These are phyloP conservation scores for Termitomyces sp. DNA, from an alignment of 768 basidiomycete species.

Conservation along the genomic window DNA sequence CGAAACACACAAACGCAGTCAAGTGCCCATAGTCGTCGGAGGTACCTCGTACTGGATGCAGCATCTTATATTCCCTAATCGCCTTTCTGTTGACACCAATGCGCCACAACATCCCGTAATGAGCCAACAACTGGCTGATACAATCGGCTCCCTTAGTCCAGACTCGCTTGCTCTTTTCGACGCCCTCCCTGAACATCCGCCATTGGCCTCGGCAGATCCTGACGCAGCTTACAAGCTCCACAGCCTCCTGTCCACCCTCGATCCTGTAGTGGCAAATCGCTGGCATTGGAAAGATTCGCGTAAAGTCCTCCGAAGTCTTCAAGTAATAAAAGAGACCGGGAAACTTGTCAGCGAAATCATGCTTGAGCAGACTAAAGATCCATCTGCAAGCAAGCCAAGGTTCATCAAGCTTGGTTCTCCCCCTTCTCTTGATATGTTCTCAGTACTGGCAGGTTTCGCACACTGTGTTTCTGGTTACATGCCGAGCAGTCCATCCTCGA, in stretches of 20 bases:
- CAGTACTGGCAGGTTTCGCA: conserved; percentile 56
- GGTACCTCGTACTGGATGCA: conserved; percentile 98
- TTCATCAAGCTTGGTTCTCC: conserved; percentile 19
- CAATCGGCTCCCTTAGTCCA: conserved; percentile 38
- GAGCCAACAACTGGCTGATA: conserved; percentile 29
- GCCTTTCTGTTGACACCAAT: conserved; percentile 36
- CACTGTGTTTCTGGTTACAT: conserved; percentile 89
- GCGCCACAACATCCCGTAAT: not conserved
- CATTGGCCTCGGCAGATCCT: conserved; percentile 49
- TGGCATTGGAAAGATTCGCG: conserved; percentile 98
- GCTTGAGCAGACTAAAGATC: conserved; percentile 47
- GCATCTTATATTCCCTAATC: conserved; percentile 86
- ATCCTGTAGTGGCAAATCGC: conserved; percentile 65
- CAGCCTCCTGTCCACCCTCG: conserved; percentile 58
- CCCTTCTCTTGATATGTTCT: not conserved
- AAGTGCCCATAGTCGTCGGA: conserved; percentile 88
- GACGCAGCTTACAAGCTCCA: conserved; percentile 60
- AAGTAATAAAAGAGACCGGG: conserved; percentile 69
- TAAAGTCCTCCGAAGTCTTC: conserved; percentile 78
- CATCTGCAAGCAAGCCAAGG: conserved; percentile 42
- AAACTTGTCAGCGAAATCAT: conserved; percentile 64
- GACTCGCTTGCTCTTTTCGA: conserved; percentile 46
- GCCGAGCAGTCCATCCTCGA: conserved; percentile 60
- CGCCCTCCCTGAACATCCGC: conserved; percentile 52
- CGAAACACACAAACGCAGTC: conserved; percentile 53